Conservation (phyloP, 2,329 filamentous ascomycete species). For the Diaporthe vexans region DNA sequence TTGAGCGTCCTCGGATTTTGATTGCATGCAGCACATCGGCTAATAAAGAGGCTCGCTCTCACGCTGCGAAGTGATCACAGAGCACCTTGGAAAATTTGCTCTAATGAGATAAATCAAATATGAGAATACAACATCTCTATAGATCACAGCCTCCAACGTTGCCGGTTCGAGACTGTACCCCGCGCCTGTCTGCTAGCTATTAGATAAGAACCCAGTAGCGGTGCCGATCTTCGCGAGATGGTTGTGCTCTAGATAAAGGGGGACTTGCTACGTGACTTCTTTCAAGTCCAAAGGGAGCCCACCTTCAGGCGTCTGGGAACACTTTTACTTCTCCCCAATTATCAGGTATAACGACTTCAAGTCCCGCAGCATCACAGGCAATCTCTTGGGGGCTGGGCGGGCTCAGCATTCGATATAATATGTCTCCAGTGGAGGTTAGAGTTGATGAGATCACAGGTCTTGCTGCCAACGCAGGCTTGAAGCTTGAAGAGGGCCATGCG, state of each 20-base stretch:
- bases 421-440: conserved; percentile 26
- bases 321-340: neutral
- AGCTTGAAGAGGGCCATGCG: conserved; percentile 31
- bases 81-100: neutral
- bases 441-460: conserved; percentile 32
- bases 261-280: neutral
- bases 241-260: neutral
- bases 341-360: neutral
- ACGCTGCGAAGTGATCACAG: neutral
- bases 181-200: neutral
- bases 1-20: no score
- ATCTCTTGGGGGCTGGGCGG: no score
- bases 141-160: neutral
- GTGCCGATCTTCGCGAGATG: conserved; percentile 10
- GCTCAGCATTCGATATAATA: neutral
- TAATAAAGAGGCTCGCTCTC: neutral
- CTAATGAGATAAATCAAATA: neutral
- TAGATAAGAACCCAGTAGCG: conserved; percentile 15
- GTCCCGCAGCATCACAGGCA: no score
- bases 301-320: neutral
- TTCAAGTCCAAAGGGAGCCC: neutral
- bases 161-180: conserved; percentile 15
- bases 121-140: neutral
- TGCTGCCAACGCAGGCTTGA: conserved; percentile 32
- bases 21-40: neutral